Percentiles rank a stretch among this genome's conserved stretches.
Evolutionary conservation across 2,329 filamentous ascomycete species (phyloP).

Genomic region (Xylariaceae sp.): DNA sequence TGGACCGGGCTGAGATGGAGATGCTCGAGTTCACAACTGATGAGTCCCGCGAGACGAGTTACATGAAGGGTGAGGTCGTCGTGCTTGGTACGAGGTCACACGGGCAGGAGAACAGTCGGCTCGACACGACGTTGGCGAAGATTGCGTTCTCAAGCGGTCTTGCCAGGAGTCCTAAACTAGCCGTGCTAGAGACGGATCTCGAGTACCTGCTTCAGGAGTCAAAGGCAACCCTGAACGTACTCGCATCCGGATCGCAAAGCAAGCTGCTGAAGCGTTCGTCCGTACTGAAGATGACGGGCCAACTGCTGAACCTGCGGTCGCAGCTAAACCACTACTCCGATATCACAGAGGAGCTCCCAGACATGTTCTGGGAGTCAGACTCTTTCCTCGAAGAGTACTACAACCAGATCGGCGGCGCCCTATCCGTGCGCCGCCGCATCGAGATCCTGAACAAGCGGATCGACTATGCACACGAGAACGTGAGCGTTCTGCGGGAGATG

Average conservation of each 20-base stretch:
- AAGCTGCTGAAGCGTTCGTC: slow-evolving; percentile 66
- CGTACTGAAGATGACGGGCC: slow-evolving; percentile 88
- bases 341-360: slow-evolving; percentile 87
- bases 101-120: slow-evolving; percentile 35
- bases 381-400: slow-evolving; percentile 91
- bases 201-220: slow-evolving; percentile 83
- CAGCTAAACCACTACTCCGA: slow-evolving; percentile 96
- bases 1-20: slow-evolving; percentile 71
- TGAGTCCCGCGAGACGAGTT: slow-evolving; percentile 63
- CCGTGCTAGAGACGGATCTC: slow-evolving; percentile 79
- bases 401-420: slow-evolving; percentile 80
- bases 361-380: slow-evolving; percentile 97
- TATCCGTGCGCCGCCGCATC: slow-evolving; percentile 89
- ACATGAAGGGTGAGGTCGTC: slow-evolving; percentile 81
- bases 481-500: slow-evolving; percentile 79
- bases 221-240: slow-evolving; percentile 69
- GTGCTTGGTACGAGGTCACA: slow-evolving; percentile 72
- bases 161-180: slow-evolving; percentile 87
- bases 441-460: slow-evolving; percentile 92
- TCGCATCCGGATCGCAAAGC: slow-evolving; percentile 55
- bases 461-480: slow-evolving; percentile 95
- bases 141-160: slow-evolving; percentile 95
- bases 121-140: slow-evolving; percentile 72
- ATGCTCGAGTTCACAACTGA: slow-evolving; percentile 85
- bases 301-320: slow-evolving; percentile 81